Base-by-base conservation (phyloP, 257 asterid species). In the Salvia splendens region DNA sequence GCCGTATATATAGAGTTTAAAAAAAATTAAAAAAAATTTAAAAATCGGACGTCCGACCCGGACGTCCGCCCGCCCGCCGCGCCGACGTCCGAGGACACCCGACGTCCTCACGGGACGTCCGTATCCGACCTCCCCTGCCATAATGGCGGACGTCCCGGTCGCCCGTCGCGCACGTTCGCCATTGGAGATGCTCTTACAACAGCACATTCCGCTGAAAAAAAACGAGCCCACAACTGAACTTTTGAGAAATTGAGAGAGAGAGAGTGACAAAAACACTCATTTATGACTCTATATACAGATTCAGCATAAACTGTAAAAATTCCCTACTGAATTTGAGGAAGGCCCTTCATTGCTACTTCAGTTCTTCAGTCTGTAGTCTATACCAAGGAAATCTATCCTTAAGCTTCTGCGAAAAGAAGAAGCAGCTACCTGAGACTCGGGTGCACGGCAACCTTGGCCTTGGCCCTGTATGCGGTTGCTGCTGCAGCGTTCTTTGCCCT, bases 271-370 rank as follows among this genome's bases (percentile, higher is more conserved):
- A 40, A 74, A 51, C 74, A 68, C 67, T 53, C 71, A 74, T 78
- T 33, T 71, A 68, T 72, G 68, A 77, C 61, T 36, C 43, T 82
- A 84, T 85, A 85, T 85, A 67, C 83, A 88, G 82, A 76, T 75
- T 73, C 79, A 56, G 72, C 70, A 55, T 73, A 65, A 38, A 38
- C 53, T 59, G 55, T 71, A 72, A 71, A 38, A 33, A 75, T 75
- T 48, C 32, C 69, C 72, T 79, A 59, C 77, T 7, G 58, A 75
- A n/a, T 75, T 74, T 41, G 52, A 12, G 2, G 17, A 47, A 1
- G 48, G 36, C 83, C 73, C 74, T 59, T 67, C 78, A 8, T 69
- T 64, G 61, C 75, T 69, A 45, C 50, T 50, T 77, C 49, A 35
- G 61, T 36, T 65, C 59, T 74, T 71, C 52, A 68, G 71, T 52